Percentiles rank a stretch among this genome's conserved stretches.
These are phyloP conservation scores for Hericium alpestre DNA, from an alignment of 768 basidiomycete species.

Conservation along the genomic window DNA sequence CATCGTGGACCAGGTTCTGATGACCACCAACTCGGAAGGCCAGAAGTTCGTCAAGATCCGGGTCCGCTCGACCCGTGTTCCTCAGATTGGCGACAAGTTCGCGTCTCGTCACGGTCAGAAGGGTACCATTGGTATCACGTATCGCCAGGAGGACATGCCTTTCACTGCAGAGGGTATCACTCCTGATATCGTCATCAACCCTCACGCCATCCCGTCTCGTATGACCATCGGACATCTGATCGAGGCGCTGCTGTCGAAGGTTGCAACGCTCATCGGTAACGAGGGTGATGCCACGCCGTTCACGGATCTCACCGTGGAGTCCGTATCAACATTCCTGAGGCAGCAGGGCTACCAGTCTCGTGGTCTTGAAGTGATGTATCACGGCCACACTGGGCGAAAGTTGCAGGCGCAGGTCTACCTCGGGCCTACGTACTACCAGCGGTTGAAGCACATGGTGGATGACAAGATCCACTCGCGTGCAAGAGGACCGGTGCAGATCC, in stretches of 20 bases:
- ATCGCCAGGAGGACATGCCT: conserved; percentile 99
- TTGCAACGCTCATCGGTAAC: conserved; percentile 90
- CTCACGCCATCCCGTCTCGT: conserved; percentile 98
- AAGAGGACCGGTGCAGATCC: conserved; percentile 92
- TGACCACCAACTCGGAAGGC: conserved; percentile 93
- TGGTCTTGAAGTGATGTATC: conserved; percentile 97
- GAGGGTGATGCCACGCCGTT: conserved; percentile 99
- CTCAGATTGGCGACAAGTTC: conserved; percentile 98
- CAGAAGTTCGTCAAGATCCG: conserved; percentile 98
- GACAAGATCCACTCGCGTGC: conserved; percentile 99
- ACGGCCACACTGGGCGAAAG: conserved; percentile 97
- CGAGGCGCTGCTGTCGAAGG: conserved; percentile 92
- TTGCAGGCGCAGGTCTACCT: conserved; percentile 97
- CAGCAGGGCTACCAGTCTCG: conserved; percentile 93
- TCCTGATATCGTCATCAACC: conserved; percentile 96
- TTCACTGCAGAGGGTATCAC: conserved; percentile 96
- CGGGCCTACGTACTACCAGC: conserved; percentile 97
- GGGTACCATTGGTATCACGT: conserved; percentile 98
- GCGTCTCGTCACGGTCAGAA: conserved; percentile 99
- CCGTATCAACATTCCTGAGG: conserved; percentile 84
- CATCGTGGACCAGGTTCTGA: conserved; percentile 92
- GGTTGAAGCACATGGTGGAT: conserved; percentile 99
- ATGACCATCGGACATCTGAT: conserved; percentile 99
- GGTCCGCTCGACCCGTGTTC: conserved; percentile 89
- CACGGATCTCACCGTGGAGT: conserved; percentile 94